phyloP scores from a whole-genome alignment of 1,139 yeast genomes.

The Hemisphaericaspora xylanilytica region DNA sequence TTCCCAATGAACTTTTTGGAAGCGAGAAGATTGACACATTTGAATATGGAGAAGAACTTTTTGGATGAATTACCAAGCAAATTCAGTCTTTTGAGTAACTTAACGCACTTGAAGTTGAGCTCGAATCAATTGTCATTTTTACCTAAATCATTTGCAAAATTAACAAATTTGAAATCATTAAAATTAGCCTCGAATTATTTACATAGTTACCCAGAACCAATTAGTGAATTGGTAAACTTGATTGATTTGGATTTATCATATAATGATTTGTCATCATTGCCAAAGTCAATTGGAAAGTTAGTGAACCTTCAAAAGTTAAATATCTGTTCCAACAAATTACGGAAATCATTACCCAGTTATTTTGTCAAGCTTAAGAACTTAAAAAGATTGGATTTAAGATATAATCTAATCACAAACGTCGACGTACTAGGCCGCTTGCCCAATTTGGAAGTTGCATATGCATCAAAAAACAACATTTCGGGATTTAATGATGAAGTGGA shows the following conservation, averaged over 20 bases:
- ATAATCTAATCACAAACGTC: conserved; percentile 65
- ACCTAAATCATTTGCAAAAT: conserved; percentile 60
- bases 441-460: conserved; percentile 66
- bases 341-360: conserved; percentile 53
- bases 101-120: conserved; percentile 60
- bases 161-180: conserved; percentile 55
- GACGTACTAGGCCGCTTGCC: conserved; percentile 64
- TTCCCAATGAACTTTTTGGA: conserved; percentile 75
- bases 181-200: conserved; percentile 83
- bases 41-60: conserved; percentile 79
- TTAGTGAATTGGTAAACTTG: conserved; percentile 61
- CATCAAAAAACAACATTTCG: conserved; percentile 76
- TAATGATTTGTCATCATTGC: conserved; percentile 63
- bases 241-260: conserved; percentile 78
- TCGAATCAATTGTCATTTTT: conserved; percentile 69
- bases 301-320: conserved; percentile 63
- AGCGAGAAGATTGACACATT: conserved; percentile 63
- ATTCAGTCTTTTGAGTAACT: conserved; percentile 50
- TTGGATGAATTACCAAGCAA: conserved; percentile 60
- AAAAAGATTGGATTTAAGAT: conserved; percentile 74
- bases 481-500: conserved; percentile 59
- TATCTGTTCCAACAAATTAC: conserved; percentile 69
- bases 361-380: conserved; percentile 55
- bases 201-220: conserved; percentile 62
- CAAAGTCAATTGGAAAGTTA: conserved; percentile 61